These are phyloP conservation scores for Purshia tridentata DNA, from an alignment of 306 rosid genomes.

Conservation along the genomic window DNA sequence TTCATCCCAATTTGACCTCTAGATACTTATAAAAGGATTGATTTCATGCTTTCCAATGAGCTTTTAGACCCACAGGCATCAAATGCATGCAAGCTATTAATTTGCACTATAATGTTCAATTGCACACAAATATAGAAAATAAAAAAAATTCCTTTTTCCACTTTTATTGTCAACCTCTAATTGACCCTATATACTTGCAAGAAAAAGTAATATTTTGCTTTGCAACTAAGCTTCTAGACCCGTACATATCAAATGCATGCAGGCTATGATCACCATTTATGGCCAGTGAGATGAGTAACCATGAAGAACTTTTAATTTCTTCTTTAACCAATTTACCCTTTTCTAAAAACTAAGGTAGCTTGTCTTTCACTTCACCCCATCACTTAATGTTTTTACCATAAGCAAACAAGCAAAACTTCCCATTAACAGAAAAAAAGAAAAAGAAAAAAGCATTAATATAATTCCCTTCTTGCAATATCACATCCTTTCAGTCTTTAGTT, in stretches of 20 bases:
- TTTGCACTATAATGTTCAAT: neutral
- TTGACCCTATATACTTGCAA: neutral
- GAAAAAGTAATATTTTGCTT: neutral
- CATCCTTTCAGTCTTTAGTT: neutral
- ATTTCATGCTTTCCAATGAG: neutral
- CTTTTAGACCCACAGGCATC: neutral
- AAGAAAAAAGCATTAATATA: neutral
- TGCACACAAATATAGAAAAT: neutral
- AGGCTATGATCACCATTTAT: neutral
- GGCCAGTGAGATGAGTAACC: neutral
- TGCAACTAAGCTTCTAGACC: neutral
- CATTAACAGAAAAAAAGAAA: neutral
- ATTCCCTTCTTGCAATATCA: slow-evolving; percentile 3
- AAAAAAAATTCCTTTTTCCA: neutral
- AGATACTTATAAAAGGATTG: neutral
- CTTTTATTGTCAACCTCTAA: neutral
- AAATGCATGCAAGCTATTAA: neutral
- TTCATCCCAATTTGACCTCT: neutral
- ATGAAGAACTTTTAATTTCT: neutral
- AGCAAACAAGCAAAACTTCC: neutral
- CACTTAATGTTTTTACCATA: neutral
- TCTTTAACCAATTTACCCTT: neutral
- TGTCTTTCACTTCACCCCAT: neutral
- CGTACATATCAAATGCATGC: neutral
- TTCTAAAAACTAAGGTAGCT: neutral